Evolutionary conservation across 2,329 filamentous ascomycete species (phyloP).

Genomic region (Trichoderma sp.): DNA sequence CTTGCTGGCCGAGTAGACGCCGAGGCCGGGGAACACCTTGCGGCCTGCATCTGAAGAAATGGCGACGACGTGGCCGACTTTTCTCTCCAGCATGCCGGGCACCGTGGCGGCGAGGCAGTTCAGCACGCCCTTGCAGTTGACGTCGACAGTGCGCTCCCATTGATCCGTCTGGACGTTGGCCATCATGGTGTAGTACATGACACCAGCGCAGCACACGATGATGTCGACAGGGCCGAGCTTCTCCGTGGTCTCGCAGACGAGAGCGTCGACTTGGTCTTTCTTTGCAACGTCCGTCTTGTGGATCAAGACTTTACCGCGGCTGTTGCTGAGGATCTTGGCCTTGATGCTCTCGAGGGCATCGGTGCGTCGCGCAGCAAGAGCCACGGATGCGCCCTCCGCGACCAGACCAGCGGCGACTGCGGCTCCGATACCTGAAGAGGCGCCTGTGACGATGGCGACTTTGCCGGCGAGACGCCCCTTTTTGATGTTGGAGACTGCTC

Average conservation of each 20-base stretch:
- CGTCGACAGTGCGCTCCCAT: conserved; percentile 80
- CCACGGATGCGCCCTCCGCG: conserved; percentile 69
- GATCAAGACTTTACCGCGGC: conserved; percentile 64
- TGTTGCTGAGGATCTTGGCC: conserved; percentile 55
- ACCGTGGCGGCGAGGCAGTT: conserved; percentile 71
- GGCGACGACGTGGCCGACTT: conserved; percentile 72
- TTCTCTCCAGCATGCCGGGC: conserved; percentile 69
- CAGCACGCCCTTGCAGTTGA: conserved; percentile 82
- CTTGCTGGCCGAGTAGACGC: conserved; percentile 80
- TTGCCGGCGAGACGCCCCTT: conserved; percentile 65
- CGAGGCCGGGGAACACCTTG: conserved; percentile 78
- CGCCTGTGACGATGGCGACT: conserved; percentile 76
- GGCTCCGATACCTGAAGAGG: conserved; percentile 77
- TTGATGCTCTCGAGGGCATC: conserved; percentile 70
- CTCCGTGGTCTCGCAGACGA: conserved; percentile 59
- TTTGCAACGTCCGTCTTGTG: conserved; percentile 74
- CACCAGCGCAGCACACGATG: conserved; percentile 76
- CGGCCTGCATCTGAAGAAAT: conserved; percentile 82
- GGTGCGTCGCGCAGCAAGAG: conserved; percentile 69
- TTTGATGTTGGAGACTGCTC: conserved; percentile 18
- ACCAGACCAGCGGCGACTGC: conserved; percentile 71
- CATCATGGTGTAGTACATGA: conserved; percentile 93
- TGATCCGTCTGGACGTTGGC: conserved; percentile 71
- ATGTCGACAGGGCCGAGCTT: conserved; percentile 74
- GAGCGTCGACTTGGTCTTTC: conserved; percentile 63